Evolutionary conservation across 2,329 filamentous ascomycete species (phyloP).

Genomic region (Aspergillus pseudotamarii): DNA sequence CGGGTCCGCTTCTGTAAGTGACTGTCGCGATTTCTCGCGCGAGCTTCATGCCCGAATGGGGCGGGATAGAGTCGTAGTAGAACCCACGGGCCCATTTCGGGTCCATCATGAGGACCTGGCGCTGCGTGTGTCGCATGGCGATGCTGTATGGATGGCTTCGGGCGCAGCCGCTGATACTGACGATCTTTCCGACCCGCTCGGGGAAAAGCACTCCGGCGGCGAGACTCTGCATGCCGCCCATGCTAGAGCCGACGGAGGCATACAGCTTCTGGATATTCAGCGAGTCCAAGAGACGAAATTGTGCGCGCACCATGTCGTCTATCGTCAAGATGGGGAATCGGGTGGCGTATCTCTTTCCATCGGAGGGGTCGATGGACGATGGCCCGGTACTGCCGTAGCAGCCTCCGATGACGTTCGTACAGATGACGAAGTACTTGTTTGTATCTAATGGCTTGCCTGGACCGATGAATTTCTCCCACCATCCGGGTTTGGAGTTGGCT

Average conservation of each 20-base stretch:
- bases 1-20: conserved; percentile 92
- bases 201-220: conserved; percentile 84
- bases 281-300: conserved; percentile 83
- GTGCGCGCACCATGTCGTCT: conserved; percentile 95
- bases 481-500: conserved; percentile 82
- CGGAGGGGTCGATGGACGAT: conserved; percentile 81
- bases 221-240: conserved; percentile 98
- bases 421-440: conserved; percentile 88
- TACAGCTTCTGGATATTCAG: conserved; percentile 78
- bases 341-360: conserved; percentile 87
- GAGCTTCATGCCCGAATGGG: conserved; percentile 96
- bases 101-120: conserved; percentile 98
- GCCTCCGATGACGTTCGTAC: conserved; percentile 93
- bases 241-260: conserved; percentile 91
- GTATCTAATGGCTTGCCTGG: conserved; percentile 84
- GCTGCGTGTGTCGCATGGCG: conserved; percentile 96
- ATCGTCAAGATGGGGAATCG: conserved; percentile 94
- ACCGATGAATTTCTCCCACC: conserved; percentile 99
- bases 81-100: conserved; percentile 95
- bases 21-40: conserved; percentile 96
- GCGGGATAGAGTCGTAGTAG: conserved; percentile 86
- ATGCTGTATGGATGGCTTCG: conserved; percentile 97
- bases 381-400: conserved; percentile 96
- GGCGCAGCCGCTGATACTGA: conserved; percentile 90
- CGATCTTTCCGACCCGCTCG: conserved; percentile 76